phyloP scores from a whole-genome alignment of 345 rosid species.

The Camelina neglecta region DNA sequence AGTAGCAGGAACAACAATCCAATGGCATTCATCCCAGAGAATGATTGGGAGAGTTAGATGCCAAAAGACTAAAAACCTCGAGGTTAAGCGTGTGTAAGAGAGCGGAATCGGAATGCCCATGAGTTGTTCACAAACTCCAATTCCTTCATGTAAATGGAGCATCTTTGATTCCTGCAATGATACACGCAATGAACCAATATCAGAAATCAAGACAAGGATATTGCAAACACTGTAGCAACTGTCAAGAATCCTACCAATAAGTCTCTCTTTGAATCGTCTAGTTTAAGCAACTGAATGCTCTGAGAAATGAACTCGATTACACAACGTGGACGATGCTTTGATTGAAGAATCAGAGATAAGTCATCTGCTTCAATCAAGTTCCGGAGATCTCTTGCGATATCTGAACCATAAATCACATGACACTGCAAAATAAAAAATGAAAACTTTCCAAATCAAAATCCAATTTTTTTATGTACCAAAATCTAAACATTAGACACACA shows the following conservation, averaged over 20 bases:
- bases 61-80: conserved; percentile 94
- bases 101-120: conserved; percentile 89
- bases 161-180: conserved; percentile 68
- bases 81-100: conserved; percentile 90
- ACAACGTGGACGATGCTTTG: conserved; percentile 85
- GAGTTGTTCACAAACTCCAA: conserved; percentile 80
- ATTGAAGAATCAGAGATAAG: conserved; percentile 64
- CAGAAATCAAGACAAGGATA: not conserved
- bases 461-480: conserved; percentile 13
- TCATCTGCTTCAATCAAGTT: conserved; percentile 78
- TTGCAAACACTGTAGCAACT: not conserved
- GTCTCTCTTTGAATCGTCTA: conserved; percentile 66
- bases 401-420: conserved; percentile 78
- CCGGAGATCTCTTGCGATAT: conserved; percentile 65
- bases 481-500: conserved; percentile 34
- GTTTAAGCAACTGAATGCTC: conserved; percentile 59
- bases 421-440: conserved; percentile 55
- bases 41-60: conserved; percentile 89
- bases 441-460: conserved; percentile 1
- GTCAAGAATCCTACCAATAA: conserved; percentile 57
- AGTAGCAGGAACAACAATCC: conserved; percentile 97
- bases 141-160: conserved; percentile 80
- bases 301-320: conserved; percentile 83
- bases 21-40: conserved; percentile 97
- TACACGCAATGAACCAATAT: not conserved